Percentiles rank a stretch among this genome's conserved stretches.
Evolutionary conservation across 2,329 filamentous ascomycete genomes (phyloP).

Genomic region (Fusarium dlaminii): DNA sequence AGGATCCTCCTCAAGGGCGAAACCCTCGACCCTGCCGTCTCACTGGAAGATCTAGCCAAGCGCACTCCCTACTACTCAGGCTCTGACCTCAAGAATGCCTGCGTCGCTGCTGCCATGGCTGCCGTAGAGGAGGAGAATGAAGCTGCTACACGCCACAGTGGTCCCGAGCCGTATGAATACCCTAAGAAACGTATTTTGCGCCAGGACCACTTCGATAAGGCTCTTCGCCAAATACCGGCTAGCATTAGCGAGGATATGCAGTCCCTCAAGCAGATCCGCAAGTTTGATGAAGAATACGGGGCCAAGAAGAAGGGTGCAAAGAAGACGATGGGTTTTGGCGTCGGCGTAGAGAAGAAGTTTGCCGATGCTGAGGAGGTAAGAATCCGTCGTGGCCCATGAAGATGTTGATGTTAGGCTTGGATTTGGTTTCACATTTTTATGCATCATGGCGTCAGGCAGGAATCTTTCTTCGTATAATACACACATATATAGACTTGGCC

Average conservation of each 20-base stretch:
- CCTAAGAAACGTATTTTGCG: slow-evolving; percentile 67
- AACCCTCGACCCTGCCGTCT: slow-evolving; percentile 67
- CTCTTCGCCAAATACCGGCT: slow-evolving; percentile 87
- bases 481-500: slow-evolving; percentile 32
- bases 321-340: slow-evolving; percentile 68
- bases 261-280: slow-evolving; percentile 83
- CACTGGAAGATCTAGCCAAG: slow-evolving; percentile 69
- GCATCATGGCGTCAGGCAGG: slow-evolving; percentile 10
- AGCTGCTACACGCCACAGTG: slow-evolving; percentile 49
- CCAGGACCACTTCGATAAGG: slow-evolving; percentile 81
- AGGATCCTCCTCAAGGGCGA: slow-evolving; percentile 77
- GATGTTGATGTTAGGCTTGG: background rate
- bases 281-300: slow-evolving; percentile 96
- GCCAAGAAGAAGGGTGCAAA: slow-evolving; percentile 76
- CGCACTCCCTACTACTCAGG: slow-evolving; percentile 82
- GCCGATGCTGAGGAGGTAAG: slow-evolving; percentile 56
- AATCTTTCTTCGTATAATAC: slow-evolving; percentile 14
- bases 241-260: slow-evolving; percentile 96
- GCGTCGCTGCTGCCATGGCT: slow-evolving; percentile 80
- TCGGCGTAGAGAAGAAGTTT: slow-evolving; percentile 49
- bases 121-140: slow-evolving; percentile 78
- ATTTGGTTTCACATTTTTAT: background rate
- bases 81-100: slow-evolving; percentile 84
- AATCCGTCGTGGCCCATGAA: slow-evolving; percentile 48
- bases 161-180: slow-evolving; percentile 64